A percentile compares a stretch with the other conserved stretches of the same genome.
Evolutionary conservation across 1,284 basidiomycete species (phyloP).

Genomic region (Veloboletus limbatus): DNA sequence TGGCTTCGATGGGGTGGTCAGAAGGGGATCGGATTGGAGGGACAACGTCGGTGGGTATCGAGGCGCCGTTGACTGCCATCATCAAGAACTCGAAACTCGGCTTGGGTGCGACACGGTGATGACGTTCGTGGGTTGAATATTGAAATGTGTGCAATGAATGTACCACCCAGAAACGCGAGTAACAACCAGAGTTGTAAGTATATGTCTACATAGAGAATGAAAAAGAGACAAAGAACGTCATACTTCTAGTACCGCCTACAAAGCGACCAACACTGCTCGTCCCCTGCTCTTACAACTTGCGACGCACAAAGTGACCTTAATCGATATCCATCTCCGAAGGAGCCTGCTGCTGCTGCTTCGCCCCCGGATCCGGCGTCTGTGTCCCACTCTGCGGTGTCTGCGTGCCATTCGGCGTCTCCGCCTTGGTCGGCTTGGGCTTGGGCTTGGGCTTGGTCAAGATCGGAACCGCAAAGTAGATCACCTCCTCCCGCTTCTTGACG

Average conservation of each 20-base stretch:
- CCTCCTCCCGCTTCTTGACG: conserved; percentile 84
- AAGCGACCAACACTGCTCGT: too few species aligned
- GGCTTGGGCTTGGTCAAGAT: conserved; percentile 89
- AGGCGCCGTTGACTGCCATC: conserved; percentile 66
- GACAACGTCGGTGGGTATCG: conserved; percentile 49
- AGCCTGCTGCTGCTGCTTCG: conserved; percentile 39
- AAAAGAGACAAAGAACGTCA: background rate
- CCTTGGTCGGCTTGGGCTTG: conserved; percentile 75
- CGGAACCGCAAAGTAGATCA: conserved; percentile 80
- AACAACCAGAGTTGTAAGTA: conserved; percentile 16
- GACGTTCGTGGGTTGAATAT: too few species aligned
- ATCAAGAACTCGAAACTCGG: conserved; percentile 76
- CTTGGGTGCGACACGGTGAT: conserved; percentile 50
- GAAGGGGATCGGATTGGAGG: conserved; percentile 68
- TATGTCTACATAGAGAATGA: conserved; percentile 10
- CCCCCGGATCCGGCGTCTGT: conserved; percentile 54
- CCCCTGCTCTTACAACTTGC: too few species aligned
- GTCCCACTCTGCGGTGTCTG: conserved; percentile 61
- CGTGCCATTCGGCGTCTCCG: conserved; percentile 45
- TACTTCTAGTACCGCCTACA: conserved; percentile 1
- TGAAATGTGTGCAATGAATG: too few species aligned
- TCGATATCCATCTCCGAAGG: conserved; percentile 82
- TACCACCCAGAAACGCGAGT: background rate
- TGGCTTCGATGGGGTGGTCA: conserved; percentile 76
- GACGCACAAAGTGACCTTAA: conserved; percentile 35